These are phyloP conservation scores for Trypanosoma caninum DNA, from an alignment of 208 protist species.

Conservation along the genomic window DNA sequence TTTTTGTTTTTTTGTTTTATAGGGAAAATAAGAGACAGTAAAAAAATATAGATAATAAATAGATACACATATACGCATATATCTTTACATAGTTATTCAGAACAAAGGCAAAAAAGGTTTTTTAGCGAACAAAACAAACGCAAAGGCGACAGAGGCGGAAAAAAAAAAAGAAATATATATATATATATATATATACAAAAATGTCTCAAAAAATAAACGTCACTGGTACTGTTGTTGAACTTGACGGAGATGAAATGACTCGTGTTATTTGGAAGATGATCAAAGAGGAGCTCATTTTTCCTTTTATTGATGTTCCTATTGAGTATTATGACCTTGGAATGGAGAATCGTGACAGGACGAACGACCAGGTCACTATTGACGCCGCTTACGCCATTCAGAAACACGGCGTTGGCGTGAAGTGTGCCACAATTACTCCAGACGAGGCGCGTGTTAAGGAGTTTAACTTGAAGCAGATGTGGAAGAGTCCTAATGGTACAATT, in stretches of 20 bases:
- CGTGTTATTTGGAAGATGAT: conserved; percentile 88
- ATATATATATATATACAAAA: not conserved
- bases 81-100: conserved; percentile 13
- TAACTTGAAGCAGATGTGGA: conserved; percentile 92
- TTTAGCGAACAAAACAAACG: conserved; percentile 22
- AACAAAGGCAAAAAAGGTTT: conserved; percentile 2
- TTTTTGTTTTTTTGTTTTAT: conserved; percentile 23
- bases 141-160: not conserved
- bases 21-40: not conserved
- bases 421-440: conserved; percentile 93
- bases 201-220: conserved; percentile 42
- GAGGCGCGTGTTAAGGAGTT: conserved; percentile 90
- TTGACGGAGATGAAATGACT: conserved; percentile 94
- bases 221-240: conserved; percentile 75
- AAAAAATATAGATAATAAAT: conserved; percentile 3
- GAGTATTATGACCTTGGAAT: conserved; percentile 92
- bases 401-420: conserved; percentile 92
- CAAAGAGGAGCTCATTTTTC: conserved; percentile 90
- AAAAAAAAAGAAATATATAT: conserved; percentile 12
- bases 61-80: conserved; percentile 8
- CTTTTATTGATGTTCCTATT: conserved; percentile 82
- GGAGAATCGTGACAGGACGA: conserved; percentile 71
- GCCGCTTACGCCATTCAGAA: conserved; percentile 82
- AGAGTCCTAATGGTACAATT: conserved; percentile 93
- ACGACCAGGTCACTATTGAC: conserved; percentile 90